Percentiles rank a stretch among this genome's conserved stretches.
These are phyloP conservation scores for Geotrichum macrosporum DNA, from an alignment of 1,139 yeast genomes.

Conservation along the genomic window DNA sequence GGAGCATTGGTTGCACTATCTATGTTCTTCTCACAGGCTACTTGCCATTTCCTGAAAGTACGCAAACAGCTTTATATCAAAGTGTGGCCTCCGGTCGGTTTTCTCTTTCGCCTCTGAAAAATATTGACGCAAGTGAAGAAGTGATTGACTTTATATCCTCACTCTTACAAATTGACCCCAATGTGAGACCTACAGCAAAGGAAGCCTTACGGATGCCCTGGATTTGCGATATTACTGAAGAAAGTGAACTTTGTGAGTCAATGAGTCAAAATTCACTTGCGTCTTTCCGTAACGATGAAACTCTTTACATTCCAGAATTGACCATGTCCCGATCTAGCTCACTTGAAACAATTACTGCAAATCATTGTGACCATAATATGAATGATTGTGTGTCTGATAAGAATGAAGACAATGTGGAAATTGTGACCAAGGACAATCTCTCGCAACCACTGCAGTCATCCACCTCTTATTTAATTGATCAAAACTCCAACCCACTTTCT, in stretches of 20 bases:
- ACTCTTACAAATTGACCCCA: conserved; percentile 71
- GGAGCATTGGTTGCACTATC: conserved; percentile 91
- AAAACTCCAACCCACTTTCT: not conserved
- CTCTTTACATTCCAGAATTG: too few species aligned
- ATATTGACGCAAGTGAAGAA: conserved; percentile 58
- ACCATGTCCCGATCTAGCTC: too few species aligned
- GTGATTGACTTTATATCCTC: conserved; percentile 64
- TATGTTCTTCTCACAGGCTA: conserved; percentile 89
- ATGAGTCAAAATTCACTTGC: not conserved
- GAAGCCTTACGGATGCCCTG: conserved; percentile 71
- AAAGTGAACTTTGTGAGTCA: not conserved
- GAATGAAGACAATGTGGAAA: conserved; percentile 11
- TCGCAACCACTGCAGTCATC: conserved; percentile 4
- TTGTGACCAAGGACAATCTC: conserved; percentile 5
- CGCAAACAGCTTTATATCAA: conserved; percentile 77
- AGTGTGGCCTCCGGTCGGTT: conserved; percentile 74
- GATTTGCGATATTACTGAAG: conserved; percentile 36
- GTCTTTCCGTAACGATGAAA: too few species aligned
- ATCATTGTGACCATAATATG: too few species aligned
- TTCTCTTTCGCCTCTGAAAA: conserved; percentile 71
- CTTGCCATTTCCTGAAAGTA: conserved; percentile 87
- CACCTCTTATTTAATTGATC: not conserved
- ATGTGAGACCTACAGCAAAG: conserved; percentile 61
- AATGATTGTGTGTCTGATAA: conserved; percentile 10
- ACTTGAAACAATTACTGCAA: too few species aligned